Evolutionary conservation across 345 rosid species (phyloP), one percentile per base, ranked within the genome.

Genomic region (Garcia nutans): DNA sequence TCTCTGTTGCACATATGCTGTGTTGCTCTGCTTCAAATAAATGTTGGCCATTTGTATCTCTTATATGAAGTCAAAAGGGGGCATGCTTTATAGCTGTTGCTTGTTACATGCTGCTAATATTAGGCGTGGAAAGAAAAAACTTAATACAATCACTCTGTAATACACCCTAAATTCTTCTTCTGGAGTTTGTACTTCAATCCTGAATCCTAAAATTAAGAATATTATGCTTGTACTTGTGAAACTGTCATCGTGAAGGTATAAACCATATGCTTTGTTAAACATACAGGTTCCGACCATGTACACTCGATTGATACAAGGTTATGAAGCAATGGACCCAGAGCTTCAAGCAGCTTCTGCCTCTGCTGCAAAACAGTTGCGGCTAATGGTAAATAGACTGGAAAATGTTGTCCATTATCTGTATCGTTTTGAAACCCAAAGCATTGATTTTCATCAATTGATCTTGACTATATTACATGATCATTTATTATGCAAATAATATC

Each of bases 241-340:
- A 54, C 37, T 70, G 33, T 73, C 70, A 0, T 3, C 26, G 57
- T 37, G n/a, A 26, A 49, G 49, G 61, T 65, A 1, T 65, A 52
- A 6, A 13, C 47, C 57, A 66, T 73, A 41, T 80, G 73, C 28
- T 55, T 71, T 74, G 74, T 56, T 75, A 55, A 33, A 68, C 79
- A 15, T 37, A 31, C 80, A 96, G 99, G 99, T 96, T 74, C 99
- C 99, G 58, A 96, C 99, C 57, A 96, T 96, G 92, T 93, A 96
- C 75, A 86, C 92, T 50, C 89, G 98, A 70, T 79, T 96, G 79
- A 96, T 96, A 86, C 98, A 96, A 96, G 99, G 98, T 60, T 93
- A 93, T 80, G 93, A 90, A 82, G 86, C 91, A 81, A 92, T 96
- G 98, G 97, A 90, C 57, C 73, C 82, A 71, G 93, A 88, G 73